Evolutionary conservation across 768 basidiomycete genomes (phyloP), one percentile per base, ranked within the genome.

Genomic region (Termitomyces sp.): DNA sequence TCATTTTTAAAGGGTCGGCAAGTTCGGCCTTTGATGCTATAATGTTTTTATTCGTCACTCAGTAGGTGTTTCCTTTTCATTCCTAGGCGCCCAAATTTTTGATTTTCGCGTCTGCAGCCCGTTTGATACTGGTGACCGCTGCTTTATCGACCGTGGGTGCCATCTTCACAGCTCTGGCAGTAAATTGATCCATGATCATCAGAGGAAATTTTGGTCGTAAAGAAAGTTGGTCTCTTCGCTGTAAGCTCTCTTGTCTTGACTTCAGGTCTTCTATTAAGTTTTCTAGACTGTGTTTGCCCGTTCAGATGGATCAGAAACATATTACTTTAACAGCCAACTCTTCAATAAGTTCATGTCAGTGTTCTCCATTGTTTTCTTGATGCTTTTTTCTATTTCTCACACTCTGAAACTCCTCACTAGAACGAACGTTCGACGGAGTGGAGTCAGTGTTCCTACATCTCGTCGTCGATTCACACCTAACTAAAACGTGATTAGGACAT

Each of bases 111-210:
- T 55, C 61, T 16, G 52, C 35, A 90, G 87, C 67, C 88, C 88
- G 3, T 91, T 85, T 61, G 89, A 91, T 63, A 89, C 89, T 24
- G 90, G 90, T 11, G 90, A 92, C 71, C 80, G 90, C n/a, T 84
- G 85, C 62, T 85, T 91, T 65, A 84, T 92, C 60, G 86, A 86
- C 60, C 66, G 82, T 82, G 58, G 62, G 77, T 68, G 6, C 22
- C 47, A 26, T 9, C 10, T 41, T 35, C 7, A 9, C 33, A 5
- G 4, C 16, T 6, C 8, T 3, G 35, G n/a, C 44, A 22, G 20
- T 40, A 41, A 13, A 16, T 22, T 57, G 24, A 58, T 38, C 7
- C n/a, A 20, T 38, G 8, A 11, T 32, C 10, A 16, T 5, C 35
- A 85, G 83, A 79, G 22, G 87, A 91, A 58, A 84, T 86, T 58